phyloP scores from a whole-genome alignment of 2,329 filamentous ascomycete genomes.

The Samsoniella hepiali region DNA sequence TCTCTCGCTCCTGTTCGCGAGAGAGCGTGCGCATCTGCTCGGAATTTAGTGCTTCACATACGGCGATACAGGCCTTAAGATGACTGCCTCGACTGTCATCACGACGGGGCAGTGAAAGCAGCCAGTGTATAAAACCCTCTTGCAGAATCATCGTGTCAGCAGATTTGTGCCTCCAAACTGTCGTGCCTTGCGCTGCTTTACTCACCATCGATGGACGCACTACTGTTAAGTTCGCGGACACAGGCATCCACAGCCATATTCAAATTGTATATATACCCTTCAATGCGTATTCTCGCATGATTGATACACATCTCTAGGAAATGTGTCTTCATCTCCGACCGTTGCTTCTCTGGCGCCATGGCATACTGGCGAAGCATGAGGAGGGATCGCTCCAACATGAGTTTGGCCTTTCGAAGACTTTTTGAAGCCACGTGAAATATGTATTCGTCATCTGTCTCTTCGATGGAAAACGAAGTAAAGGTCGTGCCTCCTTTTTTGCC shows the following conservation, averaged over 20 bases:
- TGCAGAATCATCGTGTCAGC: neutral
- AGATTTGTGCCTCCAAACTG: neutral
- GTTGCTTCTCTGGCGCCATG: neutral
- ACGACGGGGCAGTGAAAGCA: neutral
- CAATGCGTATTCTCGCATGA: neutral
- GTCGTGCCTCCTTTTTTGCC: neutral
- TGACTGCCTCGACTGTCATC: neutral
- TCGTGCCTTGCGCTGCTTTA: neutral
- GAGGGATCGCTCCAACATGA: neutral
- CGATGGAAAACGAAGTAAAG: neutral
- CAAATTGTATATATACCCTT: neutral
- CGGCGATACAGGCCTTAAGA: neutral
- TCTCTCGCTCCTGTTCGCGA: neutral
- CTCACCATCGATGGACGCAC: neutral
- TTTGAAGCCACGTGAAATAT: neutral
- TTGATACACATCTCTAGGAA: neutral
- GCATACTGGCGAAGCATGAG: neutral
- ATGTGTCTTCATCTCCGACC: neutral
- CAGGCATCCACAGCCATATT: neutral
- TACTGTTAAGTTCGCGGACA: too few relatives aligned
- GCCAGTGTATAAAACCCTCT: neutral
- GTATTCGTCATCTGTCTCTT: neutral
- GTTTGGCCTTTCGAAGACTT: neutral
- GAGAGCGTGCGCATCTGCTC: neutral
- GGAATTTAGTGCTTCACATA: neutral